Base-by-base conservation (phyloP, 495 filamentous ascomycete genomes). In the Aspergillus wentii region DNA sequence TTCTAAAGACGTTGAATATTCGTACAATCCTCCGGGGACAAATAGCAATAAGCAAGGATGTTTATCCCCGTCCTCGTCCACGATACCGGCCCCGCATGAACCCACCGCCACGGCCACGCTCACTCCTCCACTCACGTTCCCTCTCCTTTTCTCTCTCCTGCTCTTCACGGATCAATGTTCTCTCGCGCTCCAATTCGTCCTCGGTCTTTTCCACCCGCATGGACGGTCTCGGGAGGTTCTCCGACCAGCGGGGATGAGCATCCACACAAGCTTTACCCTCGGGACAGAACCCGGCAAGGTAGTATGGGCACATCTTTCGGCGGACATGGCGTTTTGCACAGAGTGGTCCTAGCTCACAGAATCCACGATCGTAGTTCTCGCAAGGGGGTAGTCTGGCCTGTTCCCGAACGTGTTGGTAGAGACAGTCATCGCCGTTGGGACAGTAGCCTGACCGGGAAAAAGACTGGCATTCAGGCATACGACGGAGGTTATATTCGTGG, bases 401-500 rank as follows among this genome's bases (percentile, higher is more conserved):
- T 14, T 92, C 88, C 41, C 92, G 86, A 49, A 95, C 84, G 64
- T 98, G 92, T 17, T 95, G 79, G 55, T 96, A 98, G 5, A 96
- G 74, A 53, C 92, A 98, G 65, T 96, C 92, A 62, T 96, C 91
- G 49, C 90, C 89, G 62, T 95, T 94, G 51, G 82, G 83, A 64
- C 92, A 98, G 64, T 91, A 95, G 39, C 85, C 87, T 55, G 88
- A 86, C 42, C 88, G 81, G 11, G 85, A 78, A 50, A 87, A 92
- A 52, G 88, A 88, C 54, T 88, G 92, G 69, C 92, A 98, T 65
- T 96, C 92, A 31, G 90, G 88, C 91, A 95, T 94, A 64, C 89
- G 86, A 33, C 92, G 83, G 48, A 98, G 78, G 72, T 98, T 96
- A 74, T 94, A 98, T 68, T 95, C 91, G 68, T 98, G 92, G 40